Evolutionary conservation across 2,329 filamentous ascomycete genomes (phyloP), one percentile per base, ranked within the genome.

Genomic region (Talaromyces sp.): DNA sequence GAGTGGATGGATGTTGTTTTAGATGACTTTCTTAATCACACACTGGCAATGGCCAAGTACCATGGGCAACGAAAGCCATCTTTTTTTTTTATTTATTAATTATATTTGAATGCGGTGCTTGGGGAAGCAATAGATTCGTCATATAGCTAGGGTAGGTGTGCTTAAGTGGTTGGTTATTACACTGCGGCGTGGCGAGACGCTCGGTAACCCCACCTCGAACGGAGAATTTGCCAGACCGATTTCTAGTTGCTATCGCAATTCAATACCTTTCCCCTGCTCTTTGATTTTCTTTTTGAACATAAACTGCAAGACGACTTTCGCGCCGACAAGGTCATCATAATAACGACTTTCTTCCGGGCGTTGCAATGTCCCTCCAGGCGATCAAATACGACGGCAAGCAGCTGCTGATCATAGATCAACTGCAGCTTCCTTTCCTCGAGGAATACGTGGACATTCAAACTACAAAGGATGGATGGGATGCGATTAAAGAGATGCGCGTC

Each of bases 401-500:
- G 62, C 79, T 88, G 61, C 75, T 82, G 58, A 86, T 88, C 60
- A 80, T 88, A 65, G 85, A 88, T 67, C 86, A 88, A 71, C 78
- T 88, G 52, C 81, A 84, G 67, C 74, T 88, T 27, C 86, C 86
- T 7, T 84, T 87, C 67, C 76, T 83, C 59, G 81, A 84, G 66
- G 76, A 80, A 62, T 88, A 85, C 68, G 80, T 85, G 56, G 70
- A 80, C 54, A 78, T 88, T 64, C 74, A 73, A 60, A 80, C 79
- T 39, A 78, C 80, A 56, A 79, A 84, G 69, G 85, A 87, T 75
- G 86, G 82, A 61, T 88, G 85, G 85, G 81, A 85, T 71, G 85
- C 85, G 5, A 88, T 88, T 71, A 86, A 84, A 68, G 81, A 85
- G 56, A 88, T 88, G 86, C 83, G 84, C 66, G 80, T 82, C 17